phyloP scores from a whole-genome alignment of 305 asterid species.

The Solanum hybrid region DNA sequence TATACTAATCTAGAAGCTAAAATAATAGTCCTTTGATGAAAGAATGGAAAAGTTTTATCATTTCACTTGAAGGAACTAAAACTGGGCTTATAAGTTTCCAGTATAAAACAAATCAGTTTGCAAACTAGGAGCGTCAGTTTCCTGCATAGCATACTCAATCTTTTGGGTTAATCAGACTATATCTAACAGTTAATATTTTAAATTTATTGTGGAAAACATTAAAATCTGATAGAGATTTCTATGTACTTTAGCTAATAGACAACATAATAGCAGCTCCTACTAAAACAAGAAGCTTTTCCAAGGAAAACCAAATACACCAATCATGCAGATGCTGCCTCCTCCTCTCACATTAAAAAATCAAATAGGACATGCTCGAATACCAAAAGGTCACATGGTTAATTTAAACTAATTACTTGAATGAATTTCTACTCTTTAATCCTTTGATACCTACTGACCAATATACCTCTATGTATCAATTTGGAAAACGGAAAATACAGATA shows the following conservation, averaged over 20 bases:
- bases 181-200: neutral
- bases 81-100: neutral
- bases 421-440: neutral
- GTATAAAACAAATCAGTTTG: neutral
- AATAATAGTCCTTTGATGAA: neutral
- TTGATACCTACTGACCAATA: neutral
- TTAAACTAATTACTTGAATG: neutral
- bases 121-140: neutral
- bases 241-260: neutral
- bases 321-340: constrained; percentile 1
- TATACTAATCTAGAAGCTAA: neutral
- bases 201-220: neutral
- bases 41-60: neutral
- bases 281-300: neutral
- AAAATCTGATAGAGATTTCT: neutral
- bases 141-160: neutral
- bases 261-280: neutral
- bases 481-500: neutral
- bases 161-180: neutral
- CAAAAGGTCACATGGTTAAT: neutral
- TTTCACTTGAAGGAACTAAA: neutral
- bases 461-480: neutral
- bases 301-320: neutral
- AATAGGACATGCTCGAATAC: neutral
- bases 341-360: neutral